Conservation (phyloP, 2,329 filamentous ascomycete species). For the Clarireedia paspali region DNA sequence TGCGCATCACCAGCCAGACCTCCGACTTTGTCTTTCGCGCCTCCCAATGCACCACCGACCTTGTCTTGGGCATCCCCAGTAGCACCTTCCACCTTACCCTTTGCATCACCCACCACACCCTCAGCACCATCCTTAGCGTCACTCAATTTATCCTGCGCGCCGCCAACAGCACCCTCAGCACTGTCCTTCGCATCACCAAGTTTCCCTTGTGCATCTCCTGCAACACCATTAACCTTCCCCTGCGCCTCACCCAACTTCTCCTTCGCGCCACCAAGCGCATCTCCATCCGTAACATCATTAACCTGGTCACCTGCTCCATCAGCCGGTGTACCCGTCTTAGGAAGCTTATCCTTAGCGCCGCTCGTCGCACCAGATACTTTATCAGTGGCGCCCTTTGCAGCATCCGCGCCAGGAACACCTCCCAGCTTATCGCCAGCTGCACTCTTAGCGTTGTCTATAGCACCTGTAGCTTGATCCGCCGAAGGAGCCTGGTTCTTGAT, state of each 20-base stretch:
- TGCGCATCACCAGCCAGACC: background rate
- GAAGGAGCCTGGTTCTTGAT: too few relatives aligned
- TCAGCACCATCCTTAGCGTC: background rate
- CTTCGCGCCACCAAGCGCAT: background rate
- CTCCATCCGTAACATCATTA: background rate
- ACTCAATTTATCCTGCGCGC: background rate
- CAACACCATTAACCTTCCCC: background rate
- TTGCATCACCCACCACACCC: background rate
- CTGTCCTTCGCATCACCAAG: background rate
- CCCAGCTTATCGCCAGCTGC: background rate
- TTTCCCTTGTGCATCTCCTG: background rate
- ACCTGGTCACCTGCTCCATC: background rate
- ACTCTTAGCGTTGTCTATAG: background rate
- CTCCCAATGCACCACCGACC: background rate
- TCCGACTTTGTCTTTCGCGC: background rate
- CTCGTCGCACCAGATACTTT: background rate
- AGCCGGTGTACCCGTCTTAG: background rate
- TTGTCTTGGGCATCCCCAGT: background rate
- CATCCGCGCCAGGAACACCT: background rate
- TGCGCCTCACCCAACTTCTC: background rate
- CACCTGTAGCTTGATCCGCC: background rate
- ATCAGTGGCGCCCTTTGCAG: background rate
- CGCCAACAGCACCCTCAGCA: background rate
- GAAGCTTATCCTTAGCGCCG: background rate
- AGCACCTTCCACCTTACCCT: background rate